A percentile compares a stretch with the other conserved stretches of the same genome.
Evolutionary conservation across 2,329 filamentous ascomycete genomes (phyloP).

Genomic region (Passalora sequoiae): DNA sequence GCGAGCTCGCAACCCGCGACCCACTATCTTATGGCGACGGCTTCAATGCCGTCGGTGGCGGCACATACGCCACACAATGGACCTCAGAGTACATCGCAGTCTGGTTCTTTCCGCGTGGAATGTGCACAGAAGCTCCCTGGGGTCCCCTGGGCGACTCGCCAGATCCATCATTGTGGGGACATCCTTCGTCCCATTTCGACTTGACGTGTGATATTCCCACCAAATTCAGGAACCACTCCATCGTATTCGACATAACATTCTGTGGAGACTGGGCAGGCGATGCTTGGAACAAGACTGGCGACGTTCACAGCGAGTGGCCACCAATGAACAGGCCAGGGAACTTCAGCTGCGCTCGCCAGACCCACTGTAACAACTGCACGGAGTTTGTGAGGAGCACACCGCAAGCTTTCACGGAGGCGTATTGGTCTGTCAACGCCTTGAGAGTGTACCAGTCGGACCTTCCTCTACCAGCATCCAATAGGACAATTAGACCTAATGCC

Average conservation of each 20-base stretch:
- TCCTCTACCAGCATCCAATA: too few species aligned
- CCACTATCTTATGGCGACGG: conserved; percentile 29
- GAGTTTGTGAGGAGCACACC: conserved; percentile 33
- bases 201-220: conserved; percentile 36
- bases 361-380: conserved; percentile 26
- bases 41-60: conserved; percentile 43
- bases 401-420: conserved; percentile 32
- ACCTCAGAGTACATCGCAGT: conserved; percentile 26
- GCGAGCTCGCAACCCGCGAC: conserved; percentile 47
- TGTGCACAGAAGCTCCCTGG: conserved; percentile 38
- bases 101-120: conserved; percentile 35
- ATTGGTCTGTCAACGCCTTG: conserved; percentile 40
- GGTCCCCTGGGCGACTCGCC: conserved; percentile 38
- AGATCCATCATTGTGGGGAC: conserved; percentile 58
- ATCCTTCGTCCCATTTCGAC: conserved; percentile 58
- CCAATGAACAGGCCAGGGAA: neutral
- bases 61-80: conserved; percentile 34
- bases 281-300: conserved; percentile 29
- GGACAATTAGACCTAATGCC: too few species aligned
- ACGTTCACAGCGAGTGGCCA: neutral
- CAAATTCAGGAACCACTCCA: conserved; percentile 33
- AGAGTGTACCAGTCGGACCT: conserved; percentile 40
- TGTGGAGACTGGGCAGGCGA: conserved; percentile 37
- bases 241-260: conserved; percentile 61
- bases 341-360: conserved; percentile 5